phyloP scores from a whole-genome alignment of 2,329 filamentous ascomycete genomes.

The Phoma sp. region DNA sequence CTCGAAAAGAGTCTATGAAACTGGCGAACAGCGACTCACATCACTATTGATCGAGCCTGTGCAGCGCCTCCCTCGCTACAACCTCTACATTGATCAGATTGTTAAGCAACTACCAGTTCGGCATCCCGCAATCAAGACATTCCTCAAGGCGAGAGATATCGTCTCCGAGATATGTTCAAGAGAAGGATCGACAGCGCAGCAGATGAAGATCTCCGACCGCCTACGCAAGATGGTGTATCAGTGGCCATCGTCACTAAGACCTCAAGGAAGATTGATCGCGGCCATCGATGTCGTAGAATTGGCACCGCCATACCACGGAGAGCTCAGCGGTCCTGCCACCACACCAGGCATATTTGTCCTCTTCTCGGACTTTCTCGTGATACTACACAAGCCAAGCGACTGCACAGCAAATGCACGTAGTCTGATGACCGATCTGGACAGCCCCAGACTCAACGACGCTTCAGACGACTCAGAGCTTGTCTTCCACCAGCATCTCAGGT shows the following conservation, averaged over 20 bases:
- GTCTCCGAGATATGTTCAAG: conserved; percentile 97
- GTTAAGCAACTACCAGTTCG: conserved; percentile 82
- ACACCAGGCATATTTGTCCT: conserved; percentile 75
- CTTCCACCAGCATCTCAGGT: conserved; percentile 75
- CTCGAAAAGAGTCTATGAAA: conserved; percentile 78
- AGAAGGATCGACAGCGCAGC: conserved; percentile 74
- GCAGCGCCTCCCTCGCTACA: conserved; percentile 92
- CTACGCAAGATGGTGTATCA: conserved; percentile 78
- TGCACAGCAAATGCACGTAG: conserved; percentile 75
- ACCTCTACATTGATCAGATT: conserved; percentile 95
- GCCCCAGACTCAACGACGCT: conserved; percentile 62
- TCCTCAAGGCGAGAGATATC: conserved; percentile 90
- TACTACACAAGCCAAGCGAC: conserved; percentile 74
- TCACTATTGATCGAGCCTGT: conserved; percentile 96
- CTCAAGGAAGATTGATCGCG: conserved; percentile 79
- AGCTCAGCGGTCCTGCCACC: conserved; percentile 55
- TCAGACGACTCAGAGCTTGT: conserved; percentile 65
- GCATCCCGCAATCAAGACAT: conserved; percentile 81
- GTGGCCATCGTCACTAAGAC: conserved; percentile 77
- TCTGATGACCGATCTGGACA: conserved; percentile 84
- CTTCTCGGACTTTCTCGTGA: conserved; percentile 81
- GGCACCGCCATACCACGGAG: conserved; percentile 71
- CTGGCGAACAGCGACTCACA: conserved; percentile 87
- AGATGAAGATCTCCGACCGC: conserved; percentile 75
- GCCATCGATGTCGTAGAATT: conserved; percentile 83